Evolutionary conservation across 1,139 yeast species (phyloP), one percentile per base, ranked within the genome.

Genomic region (Scheffersomyces cryptocercus): DNA sequence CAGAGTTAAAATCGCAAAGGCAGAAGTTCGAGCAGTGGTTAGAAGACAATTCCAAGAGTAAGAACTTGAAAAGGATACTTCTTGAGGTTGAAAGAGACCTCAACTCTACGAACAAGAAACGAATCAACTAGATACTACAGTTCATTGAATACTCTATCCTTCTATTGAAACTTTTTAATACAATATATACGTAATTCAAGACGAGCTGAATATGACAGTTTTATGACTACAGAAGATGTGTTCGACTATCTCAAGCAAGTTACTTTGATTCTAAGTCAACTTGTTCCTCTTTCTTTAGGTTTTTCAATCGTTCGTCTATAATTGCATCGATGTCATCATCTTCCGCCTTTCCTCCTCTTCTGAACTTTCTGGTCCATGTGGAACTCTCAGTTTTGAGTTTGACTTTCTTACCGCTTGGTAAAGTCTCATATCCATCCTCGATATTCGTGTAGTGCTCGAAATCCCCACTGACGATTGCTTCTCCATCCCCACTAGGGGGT

Each of bases 391-490:
- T 47, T 49, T 24, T 71, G 38, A 74, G 66, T 53, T 73, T 78
- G 36, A 79, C 76, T 41, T 77, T 62, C 53, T 82, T 82, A 13
- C 93, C 93, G 63, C 88, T 84, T 1, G 93, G 93, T 41, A 85
- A 65, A 29, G 81, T 65, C 53, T 85, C 91, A 42, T 70, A 76
- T 3, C 68, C 73, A 44, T 70, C 77, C 53, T 62, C 49, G 20
- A 55, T 54, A 16, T 49, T 52, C 7, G 38, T 31, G 6, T 34
- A 29, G 13, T 46, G 45, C 36, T 61, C 60, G 36, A 51, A 55
- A 39, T 63, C 71, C 12, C 56, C 57, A 6, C 54, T 54, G 24
- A 53, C 58, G 3, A 67, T 49, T 1, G 66, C 79, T 20, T 59
- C 53, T 0, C 81, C 75, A 9, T 72, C 81, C 2, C 78, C 62